Evolutionary conservation across 116 monocot species (phyloP).

Genomic region (Trichopus zeylanicus): DNA sequence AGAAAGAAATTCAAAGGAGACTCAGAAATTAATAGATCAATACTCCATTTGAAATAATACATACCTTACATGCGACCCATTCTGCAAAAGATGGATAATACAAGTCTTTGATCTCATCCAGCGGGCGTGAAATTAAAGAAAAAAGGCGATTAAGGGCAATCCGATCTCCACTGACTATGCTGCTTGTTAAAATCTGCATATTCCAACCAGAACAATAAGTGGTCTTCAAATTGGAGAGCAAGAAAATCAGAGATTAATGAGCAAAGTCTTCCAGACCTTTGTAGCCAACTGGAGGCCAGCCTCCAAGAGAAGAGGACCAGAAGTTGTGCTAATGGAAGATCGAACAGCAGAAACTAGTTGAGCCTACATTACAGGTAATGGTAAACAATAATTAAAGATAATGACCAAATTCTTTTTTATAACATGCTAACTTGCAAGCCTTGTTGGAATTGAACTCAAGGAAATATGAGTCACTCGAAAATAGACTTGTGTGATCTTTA

Average conservation of each 20-base stretch:
- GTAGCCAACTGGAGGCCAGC: conserved; percentile 84
- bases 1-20: no score
- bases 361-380: conserved; percentile 46
- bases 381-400: not conserved
- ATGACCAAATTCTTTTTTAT: not conserved
- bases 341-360: conserved; percentile 96
- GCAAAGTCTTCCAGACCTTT: conserved; percentile 41
- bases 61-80: conserved; percentile 98
- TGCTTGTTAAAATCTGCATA: conserved; percentile 78
- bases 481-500: no score
- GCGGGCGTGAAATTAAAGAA: conserved; percentile 71
- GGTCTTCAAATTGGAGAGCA: not conserved
- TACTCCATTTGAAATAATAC: no score
- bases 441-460: no score
- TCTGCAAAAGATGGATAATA: conserved; percentile 98
- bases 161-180: conserved; percentile 69
- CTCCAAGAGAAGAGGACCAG: conserved; percentile 85
- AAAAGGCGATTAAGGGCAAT: conserved; percentile 81
- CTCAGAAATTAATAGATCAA: no score
- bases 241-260: not conserved
- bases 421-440: no score
- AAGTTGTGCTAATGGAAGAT: conserved; percentile 60
- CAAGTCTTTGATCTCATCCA: conserved; percentile 80
- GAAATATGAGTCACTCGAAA: no score
- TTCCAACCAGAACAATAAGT: conserved; percentile 8